These are phyloP conservation scores for Tylopilus subfusipes DNA, from an alignment of 768 basidiomycete species.

Conservation along the genomic window DNA sequence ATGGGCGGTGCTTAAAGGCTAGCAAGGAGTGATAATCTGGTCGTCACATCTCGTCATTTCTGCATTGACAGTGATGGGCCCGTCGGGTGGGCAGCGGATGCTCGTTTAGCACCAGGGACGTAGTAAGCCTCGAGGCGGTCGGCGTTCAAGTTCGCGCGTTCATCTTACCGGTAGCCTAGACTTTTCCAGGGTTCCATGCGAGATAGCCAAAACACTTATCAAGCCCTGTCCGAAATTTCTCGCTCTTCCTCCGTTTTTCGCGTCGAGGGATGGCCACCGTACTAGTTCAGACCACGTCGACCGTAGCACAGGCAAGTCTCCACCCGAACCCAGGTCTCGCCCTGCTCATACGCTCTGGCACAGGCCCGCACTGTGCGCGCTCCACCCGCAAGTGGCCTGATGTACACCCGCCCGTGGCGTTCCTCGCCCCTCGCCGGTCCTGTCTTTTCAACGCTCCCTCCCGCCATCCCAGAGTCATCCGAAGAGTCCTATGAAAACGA, in stretches of 20 bases:
- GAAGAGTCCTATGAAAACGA: conserved; percentile 19
- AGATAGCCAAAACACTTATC: conserved; percentile 8
- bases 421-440: conserved; percentile 30
- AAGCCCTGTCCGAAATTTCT: neutral
- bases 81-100: no score
- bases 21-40: neutral
- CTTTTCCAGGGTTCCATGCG: conserved; percentile 15
- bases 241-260: neutral
- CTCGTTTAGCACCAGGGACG: conserved; percentile 6
- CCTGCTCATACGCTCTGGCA: neutral
- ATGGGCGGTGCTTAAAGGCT: no score
- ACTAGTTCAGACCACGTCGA: neutral
- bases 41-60: neutral
- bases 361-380: conserved; percentile 21
- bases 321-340: neutral
- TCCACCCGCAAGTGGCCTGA: conserved; percentile 1
- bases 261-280: conserved; percentile 10
- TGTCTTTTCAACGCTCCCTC: conserved; percentile 24
- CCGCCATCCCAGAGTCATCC: conserved; percentile 20
- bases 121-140: conserved; percentile 14
- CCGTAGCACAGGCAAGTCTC: conserved; percentile 13
- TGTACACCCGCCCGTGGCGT: conserved; percentile 27
- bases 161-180: conserved; percentile 7
- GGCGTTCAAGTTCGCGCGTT: conserved; percentile 19
- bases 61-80: no score